phyloP scores from a whole-genome alignment of 306 rosid genomes.

The peach (Prunus persica) region DNA sequence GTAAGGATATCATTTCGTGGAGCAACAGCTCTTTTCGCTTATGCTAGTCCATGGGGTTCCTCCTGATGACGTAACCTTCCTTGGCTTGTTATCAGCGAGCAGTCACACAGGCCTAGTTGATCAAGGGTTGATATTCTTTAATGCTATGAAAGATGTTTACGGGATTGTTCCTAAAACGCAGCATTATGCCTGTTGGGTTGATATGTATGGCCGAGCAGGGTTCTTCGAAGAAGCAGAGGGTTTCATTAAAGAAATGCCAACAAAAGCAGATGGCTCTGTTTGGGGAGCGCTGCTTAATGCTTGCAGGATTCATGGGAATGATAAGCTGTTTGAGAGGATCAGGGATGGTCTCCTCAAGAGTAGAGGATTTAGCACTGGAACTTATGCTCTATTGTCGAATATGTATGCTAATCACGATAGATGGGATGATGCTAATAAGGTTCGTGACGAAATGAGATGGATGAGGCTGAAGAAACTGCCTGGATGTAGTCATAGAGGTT shows the following conservation, averaged over 20 bases:
- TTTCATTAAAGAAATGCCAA: constrained; percentile 39
- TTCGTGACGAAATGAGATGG: constrained; percentile 51
- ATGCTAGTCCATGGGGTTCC: constrained; percentile 66
- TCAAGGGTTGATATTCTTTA: constrained; percentile 48
- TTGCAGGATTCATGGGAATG: constrained; percentile 30
- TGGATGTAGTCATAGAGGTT: constrained; percentile 59
- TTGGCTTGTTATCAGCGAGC: constrained; percentile 66
- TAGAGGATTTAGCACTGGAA: constrained; percentile 41
- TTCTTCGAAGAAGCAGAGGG: constrained; percentile 57
- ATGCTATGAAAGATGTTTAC: constrained; percentile 55
- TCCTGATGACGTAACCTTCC: constrained; percentile 64
- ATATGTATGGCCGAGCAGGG: constrained; percentile 51
- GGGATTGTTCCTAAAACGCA: constrained; percentile 26
- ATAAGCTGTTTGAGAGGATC: constrained; percentile 48
- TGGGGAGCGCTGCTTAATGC: constrained; percentile 66
- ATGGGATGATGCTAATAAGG: constrained; percentile 67
- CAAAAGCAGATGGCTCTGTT: constrained; percentile 39
- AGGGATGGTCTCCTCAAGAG: constrained; percentile 31
- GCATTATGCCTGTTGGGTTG: constrained; percentile 36
- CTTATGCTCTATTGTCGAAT: constrained; percentile 64
- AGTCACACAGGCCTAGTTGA: constrained; percentile 50
- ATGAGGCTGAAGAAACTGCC: constrained; percentile 50
- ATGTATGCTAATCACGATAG: constrained; percentile 52
- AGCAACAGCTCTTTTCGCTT: constrained; percentile 57
- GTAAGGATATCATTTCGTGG: constrained; percentile 69